Percentiles rank a stretch among this genome's conserved stretches.
Conservation (phyloP, 2,329 filamentous ascomycete species). For the Shiraia sp. region DNA sequence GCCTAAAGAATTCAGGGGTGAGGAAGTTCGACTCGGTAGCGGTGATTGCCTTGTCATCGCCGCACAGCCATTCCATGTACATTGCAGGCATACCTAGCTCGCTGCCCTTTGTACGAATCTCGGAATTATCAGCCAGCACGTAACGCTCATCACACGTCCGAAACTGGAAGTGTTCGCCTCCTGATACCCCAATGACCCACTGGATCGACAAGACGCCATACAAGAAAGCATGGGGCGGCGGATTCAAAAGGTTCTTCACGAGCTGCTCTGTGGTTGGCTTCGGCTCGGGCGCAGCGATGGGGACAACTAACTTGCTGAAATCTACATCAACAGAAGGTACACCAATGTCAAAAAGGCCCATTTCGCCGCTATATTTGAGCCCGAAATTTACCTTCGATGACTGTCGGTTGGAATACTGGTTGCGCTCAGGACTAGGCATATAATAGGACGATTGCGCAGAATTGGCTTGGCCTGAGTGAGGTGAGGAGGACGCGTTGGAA, state of each 20-base stretch:
- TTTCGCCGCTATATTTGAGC: neutral
- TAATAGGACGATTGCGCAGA: neutral
- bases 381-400: slow-evolving; percentile 16
- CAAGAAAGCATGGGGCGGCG: slow-evolving; percentile 22
- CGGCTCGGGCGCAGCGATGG: neutral
- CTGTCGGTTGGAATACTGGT: slow-evolving; percentile 16
- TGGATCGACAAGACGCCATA: slow-evolving; percentile 20
- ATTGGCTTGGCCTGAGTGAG: too few species aligned
- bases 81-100: slow-evolving; percentile 19
- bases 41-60: slow-evolving; percentile 13
- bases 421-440: slow-evolving; percentile 9
- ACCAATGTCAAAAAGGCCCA: neutral
- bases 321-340: slow-evolving; percentile 1
- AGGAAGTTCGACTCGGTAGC: slow-evolving; percentile 18
- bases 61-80: slow-evolving; percentile 26
- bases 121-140: slow-evolving; percentile 13
- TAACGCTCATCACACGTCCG: slow-evolving; percentile 17
- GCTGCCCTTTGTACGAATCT: slow-evolving; percentile 9
- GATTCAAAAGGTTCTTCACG: slow-evolving; percentile 11
- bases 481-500: too few species aligned
- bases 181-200: slow-evolving; percentile 18
- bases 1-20: slow-evolving; percentile 20
- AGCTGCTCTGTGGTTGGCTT: slow-evolving; percentile 1
- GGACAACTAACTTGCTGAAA: slow-evolving; percentile 1
- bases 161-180: slow-evolving; percentile 14